Conservation (phyloP, 176 grass and related monocot species). For the Aechmea fasciata region DNA sequence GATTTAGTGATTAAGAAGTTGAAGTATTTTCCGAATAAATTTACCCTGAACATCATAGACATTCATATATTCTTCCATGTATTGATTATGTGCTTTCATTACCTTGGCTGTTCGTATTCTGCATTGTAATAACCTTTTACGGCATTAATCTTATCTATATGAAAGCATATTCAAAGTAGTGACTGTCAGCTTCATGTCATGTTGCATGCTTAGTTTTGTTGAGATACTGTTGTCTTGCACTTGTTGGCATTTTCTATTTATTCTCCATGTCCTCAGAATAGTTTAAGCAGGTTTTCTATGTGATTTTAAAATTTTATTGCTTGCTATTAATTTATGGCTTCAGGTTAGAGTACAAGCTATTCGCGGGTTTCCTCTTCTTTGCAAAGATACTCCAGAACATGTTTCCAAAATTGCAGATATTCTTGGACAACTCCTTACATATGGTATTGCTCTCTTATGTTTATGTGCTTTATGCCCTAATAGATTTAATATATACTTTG, state of each 20-base stretch:
- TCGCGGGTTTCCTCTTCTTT: slow-evolving; percentile 90
- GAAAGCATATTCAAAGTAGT: too few relatives aligned
- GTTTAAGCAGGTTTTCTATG: neutral
- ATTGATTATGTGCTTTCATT: too few relatives aligned
- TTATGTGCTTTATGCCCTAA: neutral
- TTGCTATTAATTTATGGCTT: slow-evolving; percentile 18
- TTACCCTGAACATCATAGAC: too few relatives aligned
- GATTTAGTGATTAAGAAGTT: too few relatives aligned
- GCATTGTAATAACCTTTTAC: too few relatives aligned
- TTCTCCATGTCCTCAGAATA: neutral
- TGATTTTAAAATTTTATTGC: slow-evolving; percentile 7
- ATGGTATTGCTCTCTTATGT: slow-evolving; percentile 42
- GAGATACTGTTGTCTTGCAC: neutral
- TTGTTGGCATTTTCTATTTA: neutral
- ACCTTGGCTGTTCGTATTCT: too few relatives aligned
- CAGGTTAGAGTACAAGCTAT: slow-evolving; percentile 99
- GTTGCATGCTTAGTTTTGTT: neutral
- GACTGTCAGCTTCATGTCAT: too few relatives aligned
- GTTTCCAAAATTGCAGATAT: slow-evolving; percentile 94
- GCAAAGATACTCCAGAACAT: slow-evolving; percentile 75
- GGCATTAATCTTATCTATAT: too few relatives aligned
- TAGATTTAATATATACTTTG: neutral
- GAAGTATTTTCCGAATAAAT: too few relatives aligned
- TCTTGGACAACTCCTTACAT: slow-evolving; percentile 79
- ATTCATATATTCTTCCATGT: too few relatives aligned